These are phyloP conservation scores for Chaetomium fimeti DNA, from an alignment of 495 filamentous ascomycete species.

Conservation along the genomic window DNA sequence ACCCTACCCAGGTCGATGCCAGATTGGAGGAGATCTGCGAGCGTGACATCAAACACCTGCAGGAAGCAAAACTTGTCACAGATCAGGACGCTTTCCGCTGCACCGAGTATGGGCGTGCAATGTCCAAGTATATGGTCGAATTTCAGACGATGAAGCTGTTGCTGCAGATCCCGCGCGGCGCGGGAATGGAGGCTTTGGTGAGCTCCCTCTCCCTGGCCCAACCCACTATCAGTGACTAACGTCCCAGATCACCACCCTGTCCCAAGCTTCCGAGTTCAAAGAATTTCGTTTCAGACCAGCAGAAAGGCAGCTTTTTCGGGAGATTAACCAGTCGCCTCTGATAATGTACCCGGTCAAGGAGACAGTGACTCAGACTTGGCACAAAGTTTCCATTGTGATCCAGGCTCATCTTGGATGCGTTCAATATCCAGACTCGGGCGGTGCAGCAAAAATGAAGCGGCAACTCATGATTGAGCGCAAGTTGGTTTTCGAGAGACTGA, in stretches of 20 bases:
- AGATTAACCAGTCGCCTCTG: conserved; percentile 70
- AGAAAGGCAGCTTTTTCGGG: conserved; percentile 75
- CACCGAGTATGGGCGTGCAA: conserved; percentile 80
- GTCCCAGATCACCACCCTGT: conserved; percentile 45
- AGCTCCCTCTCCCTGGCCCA: conserved; percentile 29
- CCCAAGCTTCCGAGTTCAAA: conserved; percentile 74
- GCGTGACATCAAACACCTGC: conserved; percentile 69
- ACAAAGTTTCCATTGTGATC: conserved; percentile 86
- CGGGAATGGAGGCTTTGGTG: conserved; percentile 70
- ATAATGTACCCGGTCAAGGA: conserved; percentile 80
- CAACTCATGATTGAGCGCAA: conserved; percentile 68
- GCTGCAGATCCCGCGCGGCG: conserved; percentile 59
- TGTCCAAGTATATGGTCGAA: conserved; percentile 91
- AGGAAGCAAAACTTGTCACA: conserved; percentile 59
- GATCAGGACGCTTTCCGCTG: conserved; percentile 53
- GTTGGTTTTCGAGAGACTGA: conserved; percentile 69
- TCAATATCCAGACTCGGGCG: conserved; percentile 65
- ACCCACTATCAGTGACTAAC: conserved; percentile 29
- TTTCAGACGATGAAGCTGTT: conserved; percentile 85
- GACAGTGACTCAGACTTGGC: conserved; percentile 64
- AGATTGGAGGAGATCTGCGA: conserved; percentile 77
- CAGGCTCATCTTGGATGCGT: conserved; percentile 76
- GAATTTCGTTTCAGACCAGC: conserved; percentile 66
- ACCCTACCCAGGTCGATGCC: conserved; percentile 58
- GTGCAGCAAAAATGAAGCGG: conserved; percentile 58